Base-by-base conservation (phyloP, 1,284 basidiomycete species). In the Malassezia sp. region DNA sequence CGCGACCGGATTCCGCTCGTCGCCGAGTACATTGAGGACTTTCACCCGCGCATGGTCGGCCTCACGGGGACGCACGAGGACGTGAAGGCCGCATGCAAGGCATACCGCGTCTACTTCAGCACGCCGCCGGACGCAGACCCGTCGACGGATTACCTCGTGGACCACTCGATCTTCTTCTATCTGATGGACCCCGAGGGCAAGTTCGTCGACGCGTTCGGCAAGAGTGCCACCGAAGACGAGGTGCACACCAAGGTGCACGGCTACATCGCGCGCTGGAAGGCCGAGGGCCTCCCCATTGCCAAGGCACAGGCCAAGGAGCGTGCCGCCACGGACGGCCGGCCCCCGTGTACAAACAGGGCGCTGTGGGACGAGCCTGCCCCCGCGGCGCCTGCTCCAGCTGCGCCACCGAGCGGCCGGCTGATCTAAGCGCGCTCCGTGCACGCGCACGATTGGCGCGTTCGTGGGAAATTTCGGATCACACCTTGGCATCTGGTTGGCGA, bases 181-280 rank as follows among this genome's bases (percentile, higher is more conserved):
- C 78, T 99, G 27, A 95, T 99, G 89, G 89, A 96, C 67, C 91
- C 93, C 1, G 64, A 66, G 43, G 91, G 91, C 15, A 78, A 84
- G 65, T 99, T 96, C 60, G 87, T 96, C 2, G 90, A 97, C 62
- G 91, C 93, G 3, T 96, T 96, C 70, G 93, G 91, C 10, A 87
- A 93, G 74, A 78, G 77, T 42, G 81, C 78, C 42, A 78, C 77
- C 0, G 76, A 79, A 4, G 77, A 82, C 28, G 84, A 88, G 28
- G 83, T 91, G 12, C 65, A 71, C 8, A 59, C 56, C 21, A 79
- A 78, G 67, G 73, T 77, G 2, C 69, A 72, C 42, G 72, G 72
- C 35, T 77, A 75, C 30, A 72, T 78, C 44, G 60, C 67, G 38
- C 73, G 75, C 59, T 78, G 75, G 75, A 72, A 75, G 41, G 59